Percentiles rank a stretch among this genome's conserved stretches.
Conservation (phyloP, 2,329 filamentous ascomycete genomes). For the Penicillium hesseltinei region DNA sequence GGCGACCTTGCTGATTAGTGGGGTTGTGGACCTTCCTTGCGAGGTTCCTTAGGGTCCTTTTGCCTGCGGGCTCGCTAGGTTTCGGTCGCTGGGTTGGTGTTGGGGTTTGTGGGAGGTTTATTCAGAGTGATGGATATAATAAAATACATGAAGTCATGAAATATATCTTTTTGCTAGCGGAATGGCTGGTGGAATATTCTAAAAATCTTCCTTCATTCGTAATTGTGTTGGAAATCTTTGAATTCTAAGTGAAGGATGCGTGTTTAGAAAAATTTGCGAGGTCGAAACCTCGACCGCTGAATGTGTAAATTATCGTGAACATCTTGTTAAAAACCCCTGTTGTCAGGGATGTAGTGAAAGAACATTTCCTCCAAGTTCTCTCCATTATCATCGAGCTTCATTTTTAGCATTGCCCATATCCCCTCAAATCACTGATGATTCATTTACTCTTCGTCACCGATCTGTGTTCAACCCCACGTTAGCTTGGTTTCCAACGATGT, state of each 20-base stretch:
- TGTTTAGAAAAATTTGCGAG: conserved; percentile 6
- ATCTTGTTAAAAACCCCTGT: conserved; percentile 20
- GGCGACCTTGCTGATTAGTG: conserved; percentile 39
- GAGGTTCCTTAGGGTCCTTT: conserved; percentile 12
- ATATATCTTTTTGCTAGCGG: neutral
- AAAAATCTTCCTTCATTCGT: neutral
- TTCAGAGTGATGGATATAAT: neutral
- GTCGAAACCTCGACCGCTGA: conserved; percentile 13
- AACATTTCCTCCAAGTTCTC: conserved; percentile 43
- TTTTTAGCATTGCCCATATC: conserved; percentile 24
- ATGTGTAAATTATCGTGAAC: conserved; percentile 25
- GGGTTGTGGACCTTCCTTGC: conserved; percentile 21
- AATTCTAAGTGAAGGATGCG: neutral
- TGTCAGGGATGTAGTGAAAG: conserved; percentile 19
- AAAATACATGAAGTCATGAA: neutral
- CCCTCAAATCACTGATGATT: neutral
- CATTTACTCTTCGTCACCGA: conserved; percentile 56
- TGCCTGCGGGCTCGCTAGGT: conserved; percentile 1
- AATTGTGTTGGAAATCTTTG: neutral
- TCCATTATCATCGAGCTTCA: conserved; percentile 30
- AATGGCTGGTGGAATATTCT: neutral
- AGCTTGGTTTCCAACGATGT: neutral
- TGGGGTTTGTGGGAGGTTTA: neutral
- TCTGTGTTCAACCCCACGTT: conserved; percentile 48
- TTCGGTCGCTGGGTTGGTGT: conserved; percentile 21